Evolutionary conservation across 352 stramenopile genomes (phyloP).

Genomic region (Phytopythium montanum): DNA sequence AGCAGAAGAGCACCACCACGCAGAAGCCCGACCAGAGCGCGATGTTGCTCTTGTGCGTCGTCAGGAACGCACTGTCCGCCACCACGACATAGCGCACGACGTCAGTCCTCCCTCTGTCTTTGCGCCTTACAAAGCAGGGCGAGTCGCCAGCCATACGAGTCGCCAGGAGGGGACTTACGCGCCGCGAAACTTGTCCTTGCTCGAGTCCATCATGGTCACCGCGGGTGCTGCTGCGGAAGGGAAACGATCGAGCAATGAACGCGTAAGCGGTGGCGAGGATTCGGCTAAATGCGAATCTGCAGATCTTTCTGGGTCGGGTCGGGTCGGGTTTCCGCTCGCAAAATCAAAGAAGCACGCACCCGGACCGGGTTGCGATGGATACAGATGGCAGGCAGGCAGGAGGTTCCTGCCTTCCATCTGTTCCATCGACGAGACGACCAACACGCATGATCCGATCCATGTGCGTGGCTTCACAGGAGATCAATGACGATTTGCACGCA

Average conservation of each 20-base stretch:
- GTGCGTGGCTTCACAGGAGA: no score
- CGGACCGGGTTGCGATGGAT: background rate
- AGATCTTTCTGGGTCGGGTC: background rate
- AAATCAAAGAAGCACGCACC: background rate
- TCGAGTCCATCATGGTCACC: conserved; percentile 35
- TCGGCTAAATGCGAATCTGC: conserved; percentile 8
- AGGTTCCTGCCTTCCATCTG: no score
- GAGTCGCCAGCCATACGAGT: background rate
- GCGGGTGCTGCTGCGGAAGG: background rate
- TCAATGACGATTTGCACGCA: no score
- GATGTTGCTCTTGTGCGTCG: conserved; percentile 94
- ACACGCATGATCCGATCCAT: no score
- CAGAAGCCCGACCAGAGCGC: conserved; percentile 96
- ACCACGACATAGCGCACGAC: background rate
- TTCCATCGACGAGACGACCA: background rate
- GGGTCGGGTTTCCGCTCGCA: background rate
- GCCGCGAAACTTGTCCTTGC: conserved; percentile 52
- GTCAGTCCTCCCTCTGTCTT: no score
- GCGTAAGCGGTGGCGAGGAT: conserved; percentile 1
- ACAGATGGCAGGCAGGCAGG: background rate
- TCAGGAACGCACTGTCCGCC: conserved; percentile 52
- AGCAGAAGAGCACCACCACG: conserved; percentile 93
- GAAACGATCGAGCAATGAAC: conserved; percentile 9
- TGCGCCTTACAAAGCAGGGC: background rate
- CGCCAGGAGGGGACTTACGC: conserved; percentile 28